Conservation (phyloP, 345 rosid species). For the Linum usitatissimum region DNA sequence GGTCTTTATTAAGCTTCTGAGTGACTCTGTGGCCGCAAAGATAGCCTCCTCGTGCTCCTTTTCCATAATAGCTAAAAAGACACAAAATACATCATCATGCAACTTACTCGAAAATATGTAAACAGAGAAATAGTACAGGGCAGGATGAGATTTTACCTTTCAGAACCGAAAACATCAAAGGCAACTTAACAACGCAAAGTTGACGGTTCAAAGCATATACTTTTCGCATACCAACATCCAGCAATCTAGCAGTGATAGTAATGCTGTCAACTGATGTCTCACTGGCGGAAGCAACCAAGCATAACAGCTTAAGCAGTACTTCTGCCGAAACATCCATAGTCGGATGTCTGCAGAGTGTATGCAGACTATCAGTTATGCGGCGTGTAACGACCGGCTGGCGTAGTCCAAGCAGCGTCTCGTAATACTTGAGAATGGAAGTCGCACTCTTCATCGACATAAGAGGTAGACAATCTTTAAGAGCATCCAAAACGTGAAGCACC, state of each 20-base stretch:
- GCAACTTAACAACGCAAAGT: constrained; percentile 61
- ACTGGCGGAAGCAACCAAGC: constrained; percentile 42
- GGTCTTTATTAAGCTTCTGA: constrained; percentile 51
- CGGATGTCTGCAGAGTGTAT: constrained; percentile 45
- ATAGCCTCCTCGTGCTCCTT: constrained; percentile 95
- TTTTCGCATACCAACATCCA: constrained; percentile 72
- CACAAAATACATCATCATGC: constrained; percentile 5
- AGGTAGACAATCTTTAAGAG: constrained; percentile 74
- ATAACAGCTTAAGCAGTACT: constrained; percentile 51
- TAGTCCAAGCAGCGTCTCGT: constrained; percentile 48
- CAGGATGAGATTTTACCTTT: constrained; percentile 40
- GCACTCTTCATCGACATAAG: constrained; percentile 47
- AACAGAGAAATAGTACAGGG: background rate
- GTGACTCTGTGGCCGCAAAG: constrained; percentile 63
- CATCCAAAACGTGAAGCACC: constrained; percentile 51
- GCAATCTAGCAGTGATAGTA: constrained; percentile 63
- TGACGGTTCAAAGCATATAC: constrained; percentile 48
- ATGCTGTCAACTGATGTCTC: constrained; percentile 64
- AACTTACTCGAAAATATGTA: background rate
- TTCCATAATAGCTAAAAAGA: constrained; percentile 64
- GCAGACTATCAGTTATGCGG: constrained; percentile 64
- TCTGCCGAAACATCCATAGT: constrained; percentile 52
- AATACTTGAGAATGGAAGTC: constrained; percentile 47
- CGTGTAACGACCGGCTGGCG: constrained; percentile 51
- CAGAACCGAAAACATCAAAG: constrained; percentile 56